Conservation (phyloP, 176 grass and related monocot genomes). For the Oryza punctata region DNA sequence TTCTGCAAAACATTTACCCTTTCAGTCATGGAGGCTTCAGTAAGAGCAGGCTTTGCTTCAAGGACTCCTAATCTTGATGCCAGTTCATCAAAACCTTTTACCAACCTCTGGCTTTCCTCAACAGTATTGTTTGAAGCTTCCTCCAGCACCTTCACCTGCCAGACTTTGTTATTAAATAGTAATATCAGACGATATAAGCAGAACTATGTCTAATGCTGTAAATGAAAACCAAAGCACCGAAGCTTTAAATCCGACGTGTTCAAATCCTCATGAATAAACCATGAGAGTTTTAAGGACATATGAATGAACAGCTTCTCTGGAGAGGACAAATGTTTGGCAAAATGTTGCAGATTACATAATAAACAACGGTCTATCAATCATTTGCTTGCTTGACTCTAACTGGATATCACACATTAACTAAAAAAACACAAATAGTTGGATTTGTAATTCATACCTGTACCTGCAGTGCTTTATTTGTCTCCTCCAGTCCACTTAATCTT, state of each 20-base stretch:
- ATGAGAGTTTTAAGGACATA: conserved; percentile 2
- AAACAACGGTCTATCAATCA: not conserved
- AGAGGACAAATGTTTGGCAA: conserved; percentile 12
- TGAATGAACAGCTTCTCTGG: conserved; percentile 2
- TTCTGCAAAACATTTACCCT: conserved; percentile 38
- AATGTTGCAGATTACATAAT: conserved; percentile 8
- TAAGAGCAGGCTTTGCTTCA: conserved; percentile 52
- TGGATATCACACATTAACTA: not conserved
- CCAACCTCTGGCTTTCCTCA: conserved; percentile 57
- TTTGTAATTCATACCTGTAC: conserved; percentile 58
- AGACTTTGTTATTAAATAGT: conserved; percentile 73
- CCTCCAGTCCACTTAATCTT: conserved; percentile 72
- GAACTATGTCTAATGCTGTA: conserved; percentile 13
- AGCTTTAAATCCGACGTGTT: conserved; percentile 25
- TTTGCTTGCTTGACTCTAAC: conserved; percentile 8
- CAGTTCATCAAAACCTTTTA: conserved; percentile 56
- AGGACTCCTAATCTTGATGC: conserved; percentile 66
- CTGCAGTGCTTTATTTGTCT: conserved; percentile 51
- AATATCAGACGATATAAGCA: conserved; percentile 66
- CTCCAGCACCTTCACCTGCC: conserved; percentile 88
- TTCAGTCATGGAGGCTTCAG: conserved; percentile 40
- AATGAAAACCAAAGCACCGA: conserved; percentile 14
- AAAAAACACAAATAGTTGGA: conserved; percentile 27
- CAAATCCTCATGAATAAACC: conserved; percentile 31
- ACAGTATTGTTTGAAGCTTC: conserved; percentile 50